A percentile compares a stretch with the other conserved stretches of the same genome.
phyloP scores from a whole-genome alignment of 1,284 basidiomycete species.

The Blastosporella zonata region DNA sequence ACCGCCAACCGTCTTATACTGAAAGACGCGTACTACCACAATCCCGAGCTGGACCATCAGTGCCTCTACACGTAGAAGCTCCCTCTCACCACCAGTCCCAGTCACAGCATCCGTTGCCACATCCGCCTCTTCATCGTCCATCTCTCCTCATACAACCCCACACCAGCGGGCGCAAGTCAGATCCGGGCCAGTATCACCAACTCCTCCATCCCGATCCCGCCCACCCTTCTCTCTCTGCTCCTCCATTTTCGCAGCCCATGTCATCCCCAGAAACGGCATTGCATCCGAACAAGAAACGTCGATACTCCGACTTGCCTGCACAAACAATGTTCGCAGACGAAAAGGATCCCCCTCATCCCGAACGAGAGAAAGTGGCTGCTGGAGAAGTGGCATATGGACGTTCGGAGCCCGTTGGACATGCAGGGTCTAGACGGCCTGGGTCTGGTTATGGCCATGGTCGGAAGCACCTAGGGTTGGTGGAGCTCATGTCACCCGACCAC shows the following conservation, averaged over 20 bases:
- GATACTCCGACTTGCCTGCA: constrained; percentile 37
- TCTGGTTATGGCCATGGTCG: constrained; percentile 25
- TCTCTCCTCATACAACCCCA: constrained; percentile 2
- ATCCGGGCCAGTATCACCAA: constrained; percentile 16
- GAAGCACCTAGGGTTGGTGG: constrained; percentile 27
- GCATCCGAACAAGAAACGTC: constrained; percentile 33
- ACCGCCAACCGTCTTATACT: constrained; percentile 16
- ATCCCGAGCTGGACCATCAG: constrained; percentile 13
- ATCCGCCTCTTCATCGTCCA: constrained; percentile 1
- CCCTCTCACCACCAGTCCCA: constrained; percentile 5
- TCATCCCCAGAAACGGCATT: constrained; percentile 1
- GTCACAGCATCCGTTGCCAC: neutral
- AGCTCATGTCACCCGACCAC: constrained; percentile 23
- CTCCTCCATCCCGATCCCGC: constrained; percentile 4
- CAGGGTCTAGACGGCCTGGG: constrained; percentile 23
- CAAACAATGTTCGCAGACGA: constrained; percentile 24
- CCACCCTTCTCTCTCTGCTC: constrained; percentile 5
- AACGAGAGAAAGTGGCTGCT: constrained; percentile 14
- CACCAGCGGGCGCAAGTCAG: constrained; percentile 17
- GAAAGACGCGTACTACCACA: constrained; percentile 13
- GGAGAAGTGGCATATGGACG: constrained; percentile 31
- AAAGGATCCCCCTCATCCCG: constrained; percentile 21
- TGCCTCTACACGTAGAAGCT: constrained; percentile 18
- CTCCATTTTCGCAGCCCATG: constrained; percentile 5
- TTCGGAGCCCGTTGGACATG: constrained; percentile 21